Conservation (phyloP, 371 early-diverging fungal species). For the Mucor sp. region DNA sequence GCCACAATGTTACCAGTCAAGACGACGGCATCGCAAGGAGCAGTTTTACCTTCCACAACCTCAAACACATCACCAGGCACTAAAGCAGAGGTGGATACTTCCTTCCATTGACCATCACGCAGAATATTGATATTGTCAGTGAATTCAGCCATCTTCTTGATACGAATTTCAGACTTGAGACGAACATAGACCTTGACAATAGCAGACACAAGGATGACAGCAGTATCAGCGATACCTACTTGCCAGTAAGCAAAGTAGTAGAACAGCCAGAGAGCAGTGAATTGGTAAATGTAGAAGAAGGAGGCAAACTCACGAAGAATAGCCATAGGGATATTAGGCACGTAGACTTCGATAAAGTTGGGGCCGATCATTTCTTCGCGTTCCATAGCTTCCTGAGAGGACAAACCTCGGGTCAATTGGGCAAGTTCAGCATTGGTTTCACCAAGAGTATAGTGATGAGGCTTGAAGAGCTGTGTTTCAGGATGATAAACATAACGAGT, state of each 20-base stretch:
- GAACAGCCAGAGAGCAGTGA: conserved; percentile 75
- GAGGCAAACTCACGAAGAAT: conserved; percentile 67
- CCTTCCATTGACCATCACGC: conserved; percentile 55
- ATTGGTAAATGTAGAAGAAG: conserved; percentile 82
- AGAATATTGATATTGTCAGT: conserved; percentile 50
- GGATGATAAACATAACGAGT: conserved; percentile 59
- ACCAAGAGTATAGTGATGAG: conserved; percentile 61
- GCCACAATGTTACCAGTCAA: conserved; percentile 70
- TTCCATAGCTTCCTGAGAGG: conserved; percentile 55
- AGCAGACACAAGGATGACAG: conserved; percentile 72
- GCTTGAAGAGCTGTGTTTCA: conserved; percentile 47
- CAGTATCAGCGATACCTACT: conserved; percentile 75
- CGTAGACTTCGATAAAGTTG: conserved; percentile 70
- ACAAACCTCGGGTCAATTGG: conserved; percentile 50
- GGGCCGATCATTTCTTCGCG: conserved; percentile 69
- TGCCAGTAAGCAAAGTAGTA: conserved; percentile 75
- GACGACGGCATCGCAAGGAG: conserved; percentile 73
- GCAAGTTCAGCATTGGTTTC: conserved; percentile 49
- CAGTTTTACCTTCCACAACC: conserved; percentile 51
- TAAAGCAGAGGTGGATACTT: conserved; percentile 54
- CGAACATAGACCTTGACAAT: conserved; percentile 71
- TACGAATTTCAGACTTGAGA: conserved; percentile 62
- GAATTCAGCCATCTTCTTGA: conserved; percentile 70
- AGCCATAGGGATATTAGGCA: conserved; percentile 57
- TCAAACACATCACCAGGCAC: conserved; percentile 80